Percentiles rank a stretch among this genome's conserved stretches.
These are phyloP conservation scores for Pneumocystis sp. DNA, from an alignment of 1,139 yeast genomes.

Conservation along the genomic window DNA sequence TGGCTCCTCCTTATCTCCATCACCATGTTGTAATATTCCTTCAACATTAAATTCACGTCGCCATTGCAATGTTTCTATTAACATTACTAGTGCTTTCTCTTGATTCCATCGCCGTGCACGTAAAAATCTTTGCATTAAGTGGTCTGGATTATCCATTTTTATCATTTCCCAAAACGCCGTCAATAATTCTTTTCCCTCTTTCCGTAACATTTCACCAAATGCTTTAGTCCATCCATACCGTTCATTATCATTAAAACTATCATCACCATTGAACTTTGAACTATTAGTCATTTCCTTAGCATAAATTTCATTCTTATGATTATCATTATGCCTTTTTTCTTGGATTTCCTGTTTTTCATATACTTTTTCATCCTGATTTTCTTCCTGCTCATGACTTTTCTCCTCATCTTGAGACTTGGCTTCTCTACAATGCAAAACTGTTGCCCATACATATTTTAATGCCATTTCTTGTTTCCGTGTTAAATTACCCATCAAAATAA, in stretches of 20 bases:
- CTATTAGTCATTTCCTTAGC: not conserved
- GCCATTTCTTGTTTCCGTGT: not conserved
- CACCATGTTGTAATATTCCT: conserved; percentile 45
- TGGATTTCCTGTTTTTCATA: not conserved
- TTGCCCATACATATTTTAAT: not conserved
- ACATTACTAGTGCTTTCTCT: conserved; percentile 48
- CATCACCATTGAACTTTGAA: not conserved
- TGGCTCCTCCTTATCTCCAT: conserved; percentile 29
- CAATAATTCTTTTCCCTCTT: not conserved
- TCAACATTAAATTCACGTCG: conserved; percentile 41
- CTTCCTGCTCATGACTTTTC: not conserved
- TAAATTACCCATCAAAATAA: not conserved
- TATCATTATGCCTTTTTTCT: not conserved
- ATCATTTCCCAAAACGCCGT: conserved; percentile 40
- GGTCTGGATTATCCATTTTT: conserved; percentile 50
- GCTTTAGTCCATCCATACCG: not conserved
- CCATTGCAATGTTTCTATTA: conserved; percentile 54
- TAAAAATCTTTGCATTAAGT: conserved; percentile 46
- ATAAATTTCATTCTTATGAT: conserved; percentile 32
- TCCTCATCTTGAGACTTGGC: not conserved
- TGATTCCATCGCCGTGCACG: conserved; percentile 65
- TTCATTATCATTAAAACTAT: not conserved
- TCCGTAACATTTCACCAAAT: not conserved
- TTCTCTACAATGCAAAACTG: not conserved
- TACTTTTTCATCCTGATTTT: not conserved